Conservation (phyloP, 306 rosid species). For the cucumber (Cucumis sativus) region DNA sequence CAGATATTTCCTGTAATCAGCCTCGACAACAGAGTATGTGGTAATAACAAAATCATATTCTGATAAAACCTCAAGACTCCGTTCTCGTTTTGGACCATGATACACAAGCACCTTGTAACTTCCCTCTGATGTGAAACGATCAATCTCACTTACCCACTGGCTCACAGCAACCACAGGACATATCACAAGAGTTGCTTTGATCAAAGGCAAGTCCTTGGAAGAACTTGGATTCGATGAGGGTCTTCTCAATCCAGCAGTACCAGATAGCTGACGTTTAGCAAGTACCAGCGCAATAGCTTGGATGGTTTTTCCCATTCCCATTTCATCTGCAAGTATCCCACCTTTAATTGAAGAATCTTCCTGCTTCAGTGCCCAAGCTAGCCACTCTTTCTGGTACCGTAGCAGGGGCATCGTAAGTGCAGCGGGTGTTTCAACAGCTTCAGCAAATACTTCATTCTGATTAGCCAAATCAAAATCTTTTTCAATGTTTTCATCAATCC, state of each 20-base stretch:
- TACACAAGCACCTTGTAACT: constrained; percentile 66
- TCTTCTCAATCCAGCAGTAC: constrained; percentile 20
- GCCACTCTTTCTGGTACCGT: constrained; percentile 89
- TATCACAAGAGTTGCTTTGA: constrained; percentile 69
- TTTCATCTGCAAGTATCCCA: constrained; percentile 96
- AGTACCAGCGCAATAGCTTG: constrained; percentile 96
- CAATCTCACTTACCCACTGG: constrained; percentile 81
- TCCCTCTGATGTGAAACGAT: constrained; percentile 60
- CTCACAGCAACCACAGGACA: constrained; percentile 89
- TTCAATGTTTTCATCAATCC: constrained; percentile 43
- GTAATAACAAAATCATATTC: constrained; percentile 81
- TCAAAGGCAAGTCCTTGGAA: constrained; percentile 28
- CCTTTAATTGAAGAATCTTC: constrained; percentile 53
- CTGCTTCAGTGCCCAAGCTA: constrained; percentile 82
- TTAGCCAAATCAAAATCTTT: constrained; percentile 29
- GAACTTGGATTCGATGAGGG: constrained; percentile 24
- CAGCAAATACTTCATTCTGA: constrained; percentile 42
- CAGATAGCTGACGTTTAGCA: constrained; percentile 39
- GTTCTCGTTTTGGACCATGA: constrained; percentile 72
- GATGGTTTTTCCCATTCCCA: constrained; percentile 98
- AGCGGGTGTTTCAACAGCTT: constrained; percentile 53
- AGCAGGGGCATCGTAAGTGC: constrained; percentile 60
- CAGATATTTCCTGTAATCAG: constrained; percentile 62
- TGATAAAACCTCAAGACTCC: constrained; percentile 26
- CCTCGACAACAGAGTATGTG: constrained; percentile 66